Evolutionary conservation across 2,329 filamentous ascomycete species (phyloP).

Genomic region (Xylariales sp.): DNA sequence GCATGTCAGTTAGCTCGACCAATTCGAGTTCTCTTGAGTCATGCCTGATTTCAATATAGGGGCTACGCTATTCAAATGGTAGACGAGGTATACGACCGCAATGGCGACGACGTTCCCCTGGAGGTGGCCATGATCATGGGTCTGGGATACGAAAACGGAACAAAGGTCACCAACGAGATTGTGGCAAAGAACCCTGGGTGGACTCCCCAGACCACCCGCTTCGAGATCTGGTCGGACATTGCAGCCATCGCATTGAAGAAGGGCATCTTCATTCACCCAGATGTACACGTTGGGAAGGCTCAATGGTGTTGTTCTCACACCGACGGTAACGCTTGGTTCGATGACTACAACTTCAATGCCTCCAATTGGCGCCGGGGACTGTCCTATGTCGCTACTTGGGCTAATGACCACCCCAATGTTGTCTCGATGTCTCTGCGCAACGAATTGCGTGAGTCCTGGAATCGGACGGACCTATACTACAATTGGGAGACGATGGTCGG

Average conservation of each 20-base stretch:
- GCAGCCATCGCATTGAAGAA: conserved; percentile 27
- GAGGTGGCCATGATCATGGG: conserved; percentile 32
- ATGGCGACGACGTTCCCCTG: conserved; percentile 34
- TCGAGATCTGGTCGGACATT: conserved; percentile 36
- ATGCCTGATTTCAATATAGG: conserved; percentile 12
- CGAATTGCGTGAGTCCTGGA: conserved; percentile 34
- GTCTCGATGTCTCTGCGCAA: conserved; percentile 37
- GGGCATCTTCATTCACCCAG: conserved; percentile 35
- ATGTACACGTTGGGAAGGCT: conserved; percentile 36
- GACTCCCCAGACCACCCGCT: conserved; percentile 40
- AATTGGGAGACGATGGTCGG: conserved; percentile 34
- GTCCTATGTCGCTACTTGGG: conserved; percentile 44
- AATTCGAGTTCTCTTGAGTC: neutral
- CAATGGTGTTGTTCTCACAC: conserved; percentile 41
- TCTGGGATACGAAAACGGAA: conserved; percentile 44
- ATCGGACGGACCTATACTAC: conserved; percentile 32
- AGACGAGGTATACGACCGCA: conserved; percentile 38
- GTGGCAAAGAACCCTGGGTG: conserved; percentile 45
- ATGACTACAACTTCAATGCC: conserved; percentile 49
- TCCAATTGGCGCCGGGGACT: conserved; percentile 51
- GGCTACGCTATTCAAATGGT: conserved; percentile 54
- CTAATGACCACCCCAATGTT: conserved; percentile 33
- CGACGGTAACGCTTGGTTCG: conserved; percentile 52
- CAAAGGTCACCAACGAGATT: conserved; percentile 39
- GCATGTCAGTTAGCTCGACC: conserved; percentile 29